Base-by-base conservation (phyloP, 768 basidiomycete species). In the Naganishia friedmannii region DNA sequence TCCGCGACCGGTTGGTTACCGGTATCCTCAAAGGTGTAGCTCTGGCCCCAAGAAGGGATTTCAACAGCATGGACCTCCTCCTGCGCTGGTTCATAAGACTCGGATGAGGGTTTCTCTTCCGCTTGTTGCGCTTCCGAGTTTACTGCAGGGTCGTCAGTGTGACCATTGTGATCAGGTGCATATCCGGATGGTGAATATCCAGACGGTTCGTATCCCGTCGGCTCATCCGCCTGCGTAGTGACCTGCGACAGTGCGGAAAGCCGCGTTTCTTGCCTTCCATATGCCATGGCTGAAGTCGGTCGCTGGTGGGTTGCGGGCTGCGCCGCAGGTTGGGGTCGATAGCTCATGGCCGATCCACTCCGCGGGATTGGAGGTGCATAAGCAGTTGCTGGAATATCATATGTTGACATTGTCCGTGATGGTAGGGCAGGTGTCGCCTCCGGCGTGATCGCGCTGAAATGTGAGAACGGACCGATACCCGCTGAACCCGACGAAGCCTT, bases 371-470 rank as follows among this genome's bases (percentile, higher is more conserved):
- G 78, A 23, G 80, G 74, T 3, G 67, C 28, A 34, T 28, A 45
- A 37, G 32, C n/a, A 12, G 54, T 72, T 67, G 17, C 72, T 73
- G 65, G 69, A 39, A 75, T 68, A 63, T 77, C 76, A 65, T 73
- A 75, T 29, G 71, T 75, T 17, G 77, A 77, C n/a, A 70, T 67
- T 0, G 74, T 65, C 4, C 76, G 74, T 23, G 75, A 73, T 48
- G 75, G 73, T 70, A 75, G 15, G 3, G 72, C 68, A 10, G 70
- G 73, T 21, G 73, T 71, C 13, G 88, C 86, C 3, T 86, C 84
- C 0, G 94, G 91, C 2, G 94, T 90, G 70, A 99, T 95, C 7
- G 91, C 88, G 73, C 90, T 93, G 82, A 90, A 97, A 74, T 92
- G 92, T 31, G 92, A 88, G 82, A 98, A 97, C 9, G 95, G 91